These are phyloP conservation scores for Phytophthora podocarpi DNA, from an alignment of 352 stramenopile genomes.

Conservation along the genomic window DNA sequence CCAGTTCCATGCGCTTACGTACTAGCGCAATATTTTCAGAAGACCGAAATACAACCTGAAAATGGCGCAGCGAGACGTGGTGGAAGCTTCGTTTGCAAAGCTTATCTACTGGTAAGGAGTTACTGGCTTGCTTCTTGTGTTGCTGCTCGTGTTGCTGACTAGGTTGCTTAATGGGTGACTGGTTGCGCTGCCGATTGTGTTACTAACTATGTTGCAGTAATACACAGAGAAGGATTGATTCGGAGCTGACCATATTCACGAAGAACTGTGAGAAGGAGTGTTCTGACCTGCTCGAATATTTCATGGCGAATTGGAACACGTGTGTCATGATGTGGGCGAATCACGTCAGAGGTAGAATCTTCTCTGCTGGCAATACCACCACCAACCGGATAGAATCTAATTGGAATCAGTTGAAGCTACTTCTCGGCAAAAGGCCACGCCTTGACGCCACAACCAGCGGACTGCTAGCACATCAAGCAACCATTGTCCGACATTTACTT, in stretches of 20 bases:
- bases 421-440: slow-evolving; percentile 4
- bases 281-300: slow-evolving; percentile 4
- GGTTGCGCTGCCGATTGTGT: not conserved
- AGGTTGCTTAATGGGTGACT: not conserved
- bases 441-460: slow-evolving; percentile 9
- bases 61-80: slow-evolving; percentile 8
- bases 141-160: not conserved
- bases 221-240: not conserved
- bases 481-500: not conserved
- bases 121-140: not conserved
- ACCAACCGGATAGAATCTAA: slow-evolving; percentile 32
- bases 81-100: not conserved
- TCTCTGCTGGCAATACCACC: slow-evolving; percentile 25
- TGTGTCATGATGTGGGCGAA: slow-evolving; percentile 28
- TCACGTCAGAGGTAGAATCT: slow-evolving; percentile 1
- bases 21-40: slow-evolving; percentile 7
- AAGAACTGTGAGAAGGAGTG: not conserved
- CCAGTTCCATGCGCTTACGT: slow-evolving; percentile 11
- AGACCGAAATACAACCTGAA: slow-evolving; percentile 10
- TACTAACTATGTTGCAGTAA: not conserved
- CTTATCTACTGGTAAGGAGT: slow-evolving; percentile 4
- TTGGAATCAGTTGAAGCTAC: slow-evolving; percentile 27
- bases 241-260: not conserved
- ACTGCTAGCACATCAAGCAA: slow-evolving; percentile 16
- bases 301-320: slow-evolving; percentile 10